These are phyloP conservation scores for Teunomyces panamensis DNA, from an alignment of 805 yeast genomes.

Conservation along the genomic window DNA sequence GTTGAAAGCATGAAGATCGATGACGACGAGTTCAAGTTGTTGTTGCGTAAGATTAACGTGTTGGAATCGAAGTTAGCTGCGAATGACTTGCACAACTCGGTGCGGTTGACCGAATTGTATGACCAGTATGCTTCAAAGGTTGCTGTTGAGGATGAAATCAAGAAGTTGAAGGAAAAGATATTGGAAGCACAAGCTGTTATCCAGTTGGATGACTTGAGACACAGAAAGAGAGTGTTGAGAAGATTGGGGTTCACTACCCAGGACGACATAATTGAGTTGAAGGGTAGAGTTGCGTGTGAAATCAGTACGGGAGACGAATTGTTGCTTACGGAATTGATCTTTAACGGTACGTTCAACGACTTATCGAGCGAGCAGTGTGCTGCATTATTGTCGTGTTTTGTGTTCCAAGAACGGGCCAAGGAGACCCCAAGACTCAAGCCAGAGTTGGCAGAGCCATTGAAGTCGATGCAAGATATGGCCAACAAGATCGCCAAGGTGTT, in stretches of 20 bases:
- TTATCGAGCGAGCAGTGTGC: slow-evolving; percentile 88
- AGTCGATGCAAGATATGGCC: slow-evolving; percentile 89
- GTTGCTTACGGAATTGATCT: slow-evolving; percentile 83
- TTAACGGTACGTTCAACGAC: slow-evolving; percentile 93
- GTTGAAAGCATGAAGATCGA: slow-evolving; percentile 88
- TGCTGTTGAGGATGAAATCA: slow-evolving; percentile 55
- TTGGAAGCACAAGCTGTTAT: slow-evolving; percentile 85
- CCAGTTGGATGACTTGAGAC: slow-evolving; percentile 90
- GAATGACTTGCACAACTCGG: slow-evolving; percentile 65
- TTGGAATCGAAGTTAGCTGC: slow-evolving; percentile 69
- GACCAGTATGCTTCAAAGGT: slow-evolving; percentile 64
- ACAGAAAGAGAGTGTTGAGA: slow-evolving; percentile 88
- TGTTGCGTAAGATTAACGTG: slow-evolving; percentile 77
- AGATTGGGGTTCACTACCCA: slow-evolving; percentile 86
- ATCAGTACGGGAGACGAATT: slow-evolving; percentile 89
- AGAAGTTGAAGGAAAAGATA: slow-evolving; percentile 60
- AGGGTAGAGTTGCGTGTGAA: slow-evolving; percentile 97
- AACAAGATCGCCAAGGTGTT: slow-evolving; percentile 83
- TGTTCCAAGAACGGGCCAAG: slow-evolving; percentile 93
- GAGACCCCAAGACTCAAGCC: slow-evolving; percentile 83
- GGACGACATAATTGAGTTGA: slow-evolving; percentile 86
- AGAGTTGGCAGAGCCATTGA: slow-evolving; percentile 88
- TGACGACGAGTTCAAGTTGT: slow-evolving; percentile 68
- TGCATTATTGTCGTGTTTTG: slow-evolving; percentile 88
- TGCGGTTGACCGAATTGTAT: slow-evolving; percentile 61